Percentiles rank a stretch among this genome's conserved stretches.
phyloP scores from a whole-genome alignment of 495 filamentous ascomycete genomes.

The Parachaetomium inaequale region DNA sequence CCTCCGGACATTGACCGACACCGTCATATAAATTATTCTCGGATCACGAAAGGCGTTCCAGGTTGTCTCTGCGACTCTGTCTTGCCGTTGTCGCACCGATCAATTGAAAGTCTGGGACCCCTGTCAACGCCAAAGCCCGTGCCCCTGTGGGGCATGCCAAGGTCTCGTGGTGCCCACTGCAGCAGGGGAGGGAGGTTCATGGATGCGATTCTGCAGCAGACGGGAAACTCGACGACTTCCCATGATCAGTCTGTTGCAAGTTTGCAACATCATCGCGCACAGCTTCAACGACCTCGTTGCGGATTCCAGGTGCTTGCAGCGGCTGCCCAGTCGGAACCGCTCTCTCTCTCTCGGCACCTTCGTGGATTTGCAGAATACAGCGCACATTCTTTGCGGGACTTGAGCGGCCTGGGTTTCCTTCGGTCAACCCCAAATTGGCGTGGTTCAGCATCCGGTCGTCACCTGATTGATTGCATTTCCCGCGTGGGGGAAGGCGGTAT shows the following conservation, averaged over 20 bases:
- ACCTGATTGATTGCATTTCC: conserved; percentile 9
- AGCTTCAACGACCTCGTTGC: not conserved
- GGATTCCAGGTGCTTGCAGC: not conserved
- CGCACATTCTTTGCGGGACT: not conserved
- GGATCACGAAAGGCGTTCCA: not conserved
- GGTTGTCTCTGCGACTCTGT: too few species aligned
- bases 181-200: not conserved
- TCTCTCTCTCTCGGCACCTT: not conserved
- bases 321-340: not conserved
- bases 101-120: too few species aligned
- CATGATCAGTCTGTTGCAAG: not conserved
- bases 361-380: not conserved
- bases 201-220: not conserved
- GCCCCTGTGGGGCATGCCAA: not conserved
- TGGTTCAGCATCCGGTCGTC: conserved; percentile 2
- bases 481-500: conserved; percentile 12
- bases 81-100: not conserved
- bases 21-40: not conserved
- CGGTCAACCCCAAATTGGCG: not conserved
- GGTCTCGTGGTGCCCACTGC: not conserved
- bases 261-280: not conserved
- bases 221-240: not conserved
- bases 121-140: not conserved
- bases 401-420: not conserved
- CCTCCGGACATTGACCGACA: not conserved